These are phyloP conservation scores for Yamadazyma songkhlaensis DNA, from an alignment of 1,139 yeast species.

Conservation along the genomic window DNA sequence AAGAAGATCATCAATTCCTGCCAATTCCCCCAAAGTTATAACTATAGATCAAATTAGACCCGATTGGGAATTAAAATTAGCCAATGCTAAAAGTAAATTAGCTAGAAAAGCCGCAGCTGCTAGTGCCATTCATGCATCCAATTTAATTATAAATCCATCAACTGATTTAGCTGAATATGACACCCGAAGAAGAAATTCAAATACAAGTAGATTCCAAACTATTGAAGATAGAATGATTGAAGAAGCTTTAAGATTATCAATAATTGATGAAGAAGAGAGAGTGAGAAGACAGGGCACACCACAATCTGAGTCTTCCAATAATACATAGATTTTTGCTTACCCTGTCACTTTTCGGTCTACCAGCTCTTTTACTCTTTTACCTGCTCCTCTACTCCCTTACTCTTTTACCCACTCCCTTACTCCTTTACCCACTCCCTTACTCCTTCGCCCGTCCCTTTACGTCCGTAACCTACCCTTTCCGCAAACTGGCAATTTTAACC, in stretches of 20 bases:
- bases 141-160: conserved; percentile 43
- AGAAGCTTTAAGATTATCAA: conserved; percentile 74
- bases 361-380: too few species aligned
- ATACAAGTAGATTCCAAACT: conserved; percentile 17
- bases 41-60: conserved; percentile 84
- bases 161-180: conserved; percentile 20
- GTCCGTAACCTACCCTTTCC: too few species aligned
- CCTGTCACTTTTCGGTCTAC: not conserved
- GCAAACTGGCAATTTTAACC: too few species aligned
- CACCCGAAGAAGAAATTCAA: conserved; percentile 17
- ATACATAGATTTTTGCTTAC: not conserved
- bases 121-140: conserved; percentile 86
- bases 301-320: conserved; percentile 1
- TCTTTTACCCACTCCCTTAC: too few species aligned
- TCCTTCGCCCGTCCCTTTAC: too few species aligned
- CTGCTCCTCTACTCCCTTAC: too few species aligned
- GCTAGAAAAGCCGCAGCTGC: conserved; percentile 93
- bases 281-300: conserved; percentile 20
- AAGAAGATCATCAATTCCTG: conserved; percentile 50
- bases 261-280: conserved; percentile 66
- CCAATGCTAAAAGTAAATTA: conserved; percentile 67
- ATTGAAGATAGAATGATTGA: conserved; percentile 80
- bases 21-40: conserved; percentile 63
- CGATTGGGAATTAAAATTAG: conserved; percentile 81
- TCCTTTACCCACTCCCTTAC: too few species aligned